Base-by-base conservation (phyloP, 1,139 yeast species). In the Saccharomycopsis crataegensis region DNA sequence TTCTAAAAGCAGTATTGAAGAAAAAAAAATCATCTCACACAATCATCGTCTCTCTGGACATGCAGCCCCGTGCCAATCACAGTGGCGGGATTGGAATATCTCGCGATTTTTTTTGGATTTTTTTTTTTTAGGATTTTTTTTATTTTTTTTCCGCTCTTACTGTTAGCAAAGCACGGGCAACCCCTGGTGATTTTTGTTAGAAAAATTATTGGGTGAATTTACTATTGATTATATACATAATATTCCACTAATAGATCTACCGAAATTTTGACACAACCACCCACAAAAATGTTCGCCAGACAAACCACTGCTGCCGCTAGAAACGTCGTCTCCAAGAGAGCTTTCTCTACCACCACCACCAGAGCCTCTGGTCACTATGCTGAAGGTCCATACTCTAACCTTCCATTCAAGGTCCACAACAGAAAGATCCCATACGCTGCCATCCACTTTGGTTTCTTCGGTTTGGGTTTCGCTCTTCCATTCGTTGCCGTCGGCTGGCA, bases 381-480 rank as follows among this genome's bases (percentile, higher is more conserved):
- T 68, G 86, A 82, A 68, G 98, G 98, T 65, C 82, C 83, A 52
- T 91, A 93, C 83, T 77, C 86, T 67, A 93, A 93, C 80, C 68
- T 93, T 62, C 99, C 99, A 61, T 93, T 91, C 82, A 81, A 82
- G 77, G 94, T 93, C 61, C 89, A 88, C 78, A 77, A 82, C 79
- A 88, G 96, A 80, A 86, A 82, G 76, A 78, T 91, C 61, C 98
- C 98, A 61, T 89, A 80, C 70, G 85, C 82, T 63, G 74, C 88
- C 52, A 77, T 83, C 62, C 96, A 84, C 77, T 85, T 87, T 78
- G 82, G 91, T 55, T 83, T 82, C 73, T 79, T 88, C 67, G 83
- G 90, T 68, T 60, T 76, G 40, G 82, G 80, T 55, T 74, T 75
- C 56, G 74, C 77, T 57, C 68, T 86, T 69, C 94, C 95, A 68